Conservation (phyloP, 2,329 filamentous ascomycete genomes). For the Emericellopsis atlantica region DNA sequence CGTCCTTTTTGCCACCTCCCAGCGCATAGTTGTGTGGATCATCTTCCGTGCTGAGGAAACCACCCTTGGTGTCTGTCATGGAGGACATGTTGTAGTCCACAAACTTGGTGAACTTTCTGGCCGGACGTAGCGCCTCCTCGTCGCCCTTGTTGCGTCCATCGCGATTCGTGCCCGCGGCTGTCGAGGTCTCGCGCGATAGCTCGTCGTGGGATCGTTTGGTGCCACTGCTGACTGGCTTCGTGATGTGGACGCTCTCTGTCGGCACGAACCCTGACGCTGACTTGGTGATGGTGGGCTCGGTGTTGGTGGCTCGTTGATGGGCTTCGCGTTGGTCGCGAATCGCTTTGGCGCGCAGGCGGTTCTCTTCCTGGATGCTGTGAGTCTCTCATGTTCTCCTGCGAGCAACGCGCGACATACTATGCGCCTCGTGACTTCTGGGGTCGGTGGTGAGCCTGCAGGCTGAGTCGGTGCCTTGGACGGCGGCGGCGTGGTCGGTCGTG, state of each 20-base stretch:
- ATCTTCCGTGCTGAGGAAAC: slow-evolving; percentile 82
- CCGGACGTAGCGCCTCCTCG: slow-evolving; percentile 50
- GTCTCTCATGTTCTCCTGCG: not conserved
- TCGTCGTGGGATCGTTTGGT: slow-evolving; percentile 57
- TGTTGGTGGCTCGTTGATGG: slow-evolving; percentile 35
- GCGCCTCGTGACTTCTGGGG: slow-evolving; percentile 4
- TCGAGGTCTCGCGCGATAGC: slow-evolving; percentile 29
- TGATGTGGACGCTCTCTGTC: slow-evolving; percentile 48
- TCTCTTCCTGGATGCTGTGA: slow-evolving; percentile 56
- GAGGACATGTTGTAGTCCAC: slow-evolving; percentile 97
- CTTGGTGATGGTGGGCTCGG: slow-evolving; percentile 26
- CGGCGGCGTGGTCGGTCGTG: slow-evolving; percentile 3
- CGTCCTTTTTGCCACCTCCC: slow-evolving; percentile 20
- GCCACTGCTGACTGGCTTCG: slow-evolving; percentile 23
- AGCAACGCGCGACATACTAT: slow-evolving; percentile 2
- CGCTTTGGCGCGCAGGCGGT: slow-evolving; percentile 78
- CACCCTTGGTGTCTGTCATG: slow-evolving; percentile 96
- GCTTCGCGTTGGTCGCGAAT: slow-evolving; percentile 62
- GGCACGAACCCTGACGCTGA: slow-evolving; percentile 60
- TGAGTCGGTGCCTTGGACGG: not conserved
- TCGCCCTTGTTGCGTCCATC: slow-evolving; percentile 47
- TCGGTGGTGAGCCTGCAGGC: slow-evolving; percentile 2
- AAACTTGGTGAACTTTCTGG: slow-evolving; percentile 81
- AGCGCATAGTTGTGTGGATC: slow-evolving; percentile 79
- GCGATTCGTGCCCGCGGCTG: slow-evolving; percentile 43